Percentiles rank a stretch among this genome's conserved stretches.
Conservation (phyloP, 78 protist species). For the Cavenderia fasciculata region DNA sequence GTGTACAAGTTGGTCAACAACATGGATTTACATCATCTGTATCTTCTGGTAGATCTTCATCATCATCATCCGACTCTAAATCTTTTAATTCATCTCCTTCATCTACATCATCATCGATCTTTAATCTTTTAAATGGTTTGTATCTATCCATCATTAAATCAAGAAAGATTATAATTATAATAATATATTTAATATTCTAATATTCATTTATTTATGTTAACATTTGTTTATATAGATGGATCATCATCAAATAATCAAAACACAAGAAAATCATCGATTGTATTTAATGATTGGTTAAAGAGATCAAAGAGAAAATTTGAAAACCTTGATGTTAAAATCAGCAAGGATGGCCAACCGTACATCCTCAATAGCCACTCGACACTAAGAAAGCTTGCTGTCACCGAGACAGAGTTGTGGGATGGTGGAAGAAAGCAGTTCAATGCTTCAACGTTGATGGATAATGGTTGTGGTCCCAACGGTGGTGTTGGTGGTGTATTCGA, state of each 20-base stretch:
- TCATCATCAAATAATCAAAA: background rate
- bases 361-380: background rate
- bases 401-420: background rate
- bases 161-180: too few relatives aligned
- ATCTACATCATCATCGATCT: background rate
- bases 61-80: background rate
- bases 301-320: constrained; percentile 23
- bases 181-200: background rate
- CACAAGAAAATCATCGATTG: constrained; percentile 3
- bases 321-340: background rate
- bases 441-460: background rate
- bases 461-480: too few relatives aligned
- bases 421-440: background rate
- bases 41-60: background rate
- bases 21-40: background rate
- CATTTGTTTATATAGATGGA: background rate
- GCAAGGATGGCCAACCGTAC: too few relatives aligned
- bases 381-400: background rate
- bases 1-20: background rate
- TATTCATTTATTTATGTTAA: background rate
- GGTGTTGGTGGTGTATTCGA: background rate
- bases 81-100: background rate
- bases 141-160: background rate
- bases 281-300: constrained; percentile 54
- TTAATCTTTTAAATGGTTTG: too few relatives aligned